These are phyloP conservation scores for Calcarisporium arbuscula DNA, from an alignment of 2,329 filamentous ascomycete species.

Conservation along the genomic window DNA sequence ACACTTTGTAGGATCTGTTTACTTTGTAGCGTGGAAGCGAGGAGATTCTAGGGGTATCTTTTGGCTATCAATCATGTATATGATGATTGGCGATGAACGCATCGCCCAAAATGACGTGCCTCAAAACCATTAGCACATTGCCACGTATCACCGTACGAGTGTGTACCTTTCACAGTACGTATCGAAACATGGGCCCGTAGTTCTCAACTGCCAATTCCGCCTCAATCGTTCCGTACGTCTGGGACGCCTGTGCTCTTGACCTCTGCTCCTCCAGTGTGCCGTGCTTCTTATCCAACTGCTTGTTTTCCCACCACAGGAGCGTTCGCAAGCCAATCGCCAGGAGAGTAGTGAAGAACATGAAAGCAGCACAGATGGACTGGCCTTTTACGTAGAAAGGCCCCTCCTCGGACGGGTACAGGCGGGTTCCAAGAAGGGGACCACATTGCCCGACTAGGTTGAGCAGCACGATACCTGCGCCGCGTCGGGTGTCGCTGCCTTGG, in stretches of 20 bases:
- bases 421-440: conserved; percentile 58
- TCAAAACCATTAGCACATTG: too few species aligned
- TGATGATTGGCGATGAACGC: too few species aligned
- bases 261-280: conserved; percentile 6
- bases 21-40: too few species aligned
- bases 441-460: conserved; percentile 72
- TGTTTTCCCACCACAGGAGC: conserved; percentile 13
- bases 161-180: too few species aligned
- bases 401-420: conserved; percentile 50
- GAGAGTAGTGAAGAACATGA: conserved; percentile 15
- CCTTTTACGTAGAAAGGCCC: conserved; percentile 43
- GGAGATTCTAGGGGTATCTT: too few species aligned
- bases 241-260: not conserved
- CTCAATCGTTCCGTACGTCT: conserved; percentile 2
- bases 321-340: conserved; percentile 9
- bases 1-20: conserved; percentile 51
- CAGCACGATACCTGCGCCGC: conserved; percentile 67
- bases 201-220: conserved; percentile 12
- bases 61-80: too few species aligned
- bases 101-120: too few species aligned
- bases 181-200: conserved; percentile 15
- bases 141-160: too few species aligned
- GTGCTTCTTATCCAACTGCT: conserved; percentile 9
- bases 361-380: conserved; percentile 13
- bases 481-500: conserved; percentile 57